Percentiles rank a stretch among this genome's conserved stretches.
Evolutionary conservation across 139 green algal genomes (phyloP).

Genomic region (Chlorella sp.): DNA sequence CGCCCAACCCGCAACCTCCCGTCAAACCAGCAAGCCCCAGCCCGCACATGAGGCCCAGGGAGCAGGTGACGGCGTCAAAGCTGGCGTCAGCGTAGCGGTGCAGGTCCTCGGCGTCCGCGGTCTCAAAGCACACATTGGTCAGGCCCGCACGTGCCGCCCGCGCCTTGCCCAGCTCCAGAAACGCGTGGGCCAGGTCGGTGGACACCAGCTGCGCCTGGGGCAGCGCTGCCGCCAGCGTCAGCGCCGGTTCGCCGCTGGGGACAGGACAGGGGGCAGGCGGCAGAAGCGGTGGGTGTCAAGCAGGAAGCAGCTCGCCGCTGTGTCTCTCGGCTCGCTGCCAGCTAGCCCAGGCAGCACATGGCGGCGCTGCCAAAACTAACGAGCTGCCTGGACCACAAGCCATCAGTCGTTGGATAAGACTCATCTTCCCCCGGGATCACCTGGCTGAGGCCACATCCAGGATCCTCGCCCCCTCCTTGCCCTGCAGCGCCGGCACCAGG

Average conservation of each 20-base stretch:
- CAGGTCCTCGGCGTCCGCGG: conserved; percentile 33
- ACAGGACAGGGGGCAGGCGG: background rate
- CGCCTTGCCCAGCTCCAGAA: conserved; percentile 10
- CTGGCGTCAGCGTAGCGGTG: background rate
- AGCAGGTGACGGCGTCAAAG: conserved; percentile 36
- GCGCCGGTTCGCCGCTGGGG: conserved; percentile 11
- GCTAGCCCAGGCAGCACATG: background rate
- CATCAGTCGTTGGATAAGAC: no score
- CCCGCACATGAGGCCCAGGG: background rate
- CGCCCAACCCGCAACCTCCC: no score
- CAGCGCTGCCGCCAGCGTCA: conserved; percentile 18
- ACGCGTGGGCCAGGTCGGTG: conserved; percentile 15
- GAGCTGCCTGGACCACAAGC: no score
- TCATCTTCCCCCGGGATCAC: no score
- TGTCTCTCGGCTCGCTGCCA: no score
- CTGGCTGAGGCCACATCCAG: conserved; percentile 3
- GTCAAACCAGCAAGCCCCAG: background rate
- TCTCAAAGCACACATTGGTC: conserved; percentile 13
- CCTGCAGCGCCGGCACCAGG: background rate
- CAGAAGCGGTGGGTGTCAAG: background rate
- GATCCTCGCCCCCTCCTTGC: conserved; percentile 1
- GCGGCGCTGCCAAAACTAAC: no score
- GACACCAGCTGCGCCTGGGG: conserved; percentile 2
- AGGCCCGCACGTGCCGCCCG: background rate
- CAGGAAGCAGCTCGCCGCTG: background rate